Conservation (phyloP, 768 basidiomycete genomes). For the Lactarius quietus region DNA sequence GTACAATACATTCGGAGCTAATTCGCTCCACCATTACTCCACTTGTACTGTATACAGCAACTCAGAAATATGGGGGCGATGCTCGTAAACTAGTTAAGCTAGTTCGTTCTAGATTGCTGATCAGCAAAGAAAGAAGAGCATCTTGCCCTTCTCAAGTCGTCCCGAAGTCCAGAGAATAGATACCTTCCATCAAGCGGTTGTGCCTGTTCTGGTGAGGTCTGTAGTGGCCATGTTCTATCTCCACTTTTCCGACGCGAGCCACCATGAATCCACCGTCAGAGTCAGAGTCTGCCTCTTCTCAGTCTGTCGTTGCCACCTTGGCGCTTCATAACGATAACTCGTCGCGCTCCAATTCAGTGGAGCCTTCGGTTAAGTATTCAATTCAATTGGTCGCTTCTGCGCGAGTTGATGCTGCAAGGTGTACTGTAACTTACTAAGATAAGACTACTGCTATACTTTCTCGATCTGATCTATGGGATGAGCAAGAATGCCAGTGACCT, state of each 20-base stretch:
- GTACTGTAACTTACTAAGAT: neutral
- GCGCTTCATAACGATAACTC: no score
- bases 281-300: neutral
- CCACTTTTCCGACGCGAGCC: neutral
- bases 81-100: neutral
- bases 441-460: no score
- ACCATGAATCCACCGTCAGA: neutral
- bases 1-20: neutral
- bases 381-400: neutral
- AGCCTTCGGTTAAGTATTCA: neutral
- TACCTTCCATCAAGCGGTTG: neutral
- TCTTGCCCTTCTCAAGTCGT: neutral
- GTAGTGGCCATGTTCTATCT: neutral
- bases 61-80: neutral
- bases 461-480: neutral
- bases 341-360: neutral
- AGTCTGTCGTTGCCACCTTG: conserved; percentile 8
- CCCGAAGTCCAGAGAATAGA: neutral
- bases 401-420: neutral
- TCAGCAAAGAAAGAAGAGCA: neutral
- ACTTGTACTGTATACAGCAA: neutral
- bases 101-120: neutral
- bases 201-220: neutral
- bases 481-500: neutral
- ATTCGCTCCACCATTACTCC: neutral